These are phyloP conservation scores for Candida albicans DNA, from an alignment of 1,139 yeast species.

Conservation along the genomic window DNA sequence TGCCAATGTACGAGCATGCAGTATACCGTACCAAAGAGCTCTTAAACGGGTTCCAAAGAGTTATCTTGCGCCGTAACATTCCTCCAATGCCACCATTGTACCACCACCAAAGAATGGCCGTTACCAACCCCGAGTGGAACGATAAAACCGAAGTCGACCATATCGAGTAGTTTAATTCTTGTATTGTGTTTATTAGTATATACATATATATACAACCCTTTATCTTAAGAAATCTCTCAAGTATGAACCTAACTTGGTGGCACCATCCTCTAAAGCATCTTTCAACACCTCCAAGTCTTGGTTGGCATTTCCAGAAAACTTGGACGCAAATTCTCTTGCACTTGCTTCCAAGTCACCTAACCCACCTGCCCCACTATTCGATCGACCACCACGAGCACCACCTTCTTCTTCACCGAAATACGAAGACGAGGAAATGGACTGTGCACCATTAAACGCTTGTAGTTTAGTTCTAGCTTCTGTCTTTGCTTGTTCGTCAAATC, in stretches of 20 bases:
- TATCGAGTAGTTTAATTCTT: conserved; percentile 27
- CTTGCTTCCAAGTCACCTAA: conserved; percentile 50
- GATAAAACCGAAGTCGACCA: conserved; percentile 55
- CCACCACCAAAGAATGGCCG: conserved; percentile 57
- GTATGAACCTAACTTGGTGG: conserved; percentile 79
- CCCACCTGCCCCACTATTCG: conserved; percentile 24
- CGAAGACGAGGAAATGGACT: conserved; percentile 85
- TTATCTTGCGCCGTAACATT: conserved; percentile 42
- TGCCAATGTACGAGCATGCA: conserved; percentile 56
- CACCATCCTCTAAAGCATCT: conserved; percentile 95
- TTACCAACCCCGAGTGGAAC: conserved; percentile 60
- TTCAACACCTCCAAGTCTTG: conserved; percentile 86
- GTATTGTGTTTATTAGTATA: not conserved
- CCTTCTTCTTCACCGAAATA: conserved; percentile 87
- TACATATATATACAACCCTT: not conserved
- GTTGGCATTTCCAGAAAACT: conserved; percentile 71
- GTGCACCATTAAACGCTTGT: conserved; percentile 81
- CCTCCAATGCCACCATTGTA: conserved; percentile 55
- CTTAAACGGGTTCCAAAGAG: conserved; percentile 44
- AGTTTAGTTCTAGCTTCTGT: conserved; percentile 78
- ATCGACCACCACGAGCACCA: conserved; percentile 22
- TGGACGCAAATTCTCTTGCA: conserved; percentile 68
- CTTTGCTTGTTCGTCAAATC: conserved; percentile 75
- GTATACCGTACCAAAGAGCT: conserved; percentile 51
- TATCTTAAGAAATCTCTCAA: conserved; percentile 76